Evolutionary conservation across 2,329 filamentous ascomycete species (phyloP), one percentile per base, ranked within the genome.

Genomic region (Aspergillus phoenicis): DNA sequence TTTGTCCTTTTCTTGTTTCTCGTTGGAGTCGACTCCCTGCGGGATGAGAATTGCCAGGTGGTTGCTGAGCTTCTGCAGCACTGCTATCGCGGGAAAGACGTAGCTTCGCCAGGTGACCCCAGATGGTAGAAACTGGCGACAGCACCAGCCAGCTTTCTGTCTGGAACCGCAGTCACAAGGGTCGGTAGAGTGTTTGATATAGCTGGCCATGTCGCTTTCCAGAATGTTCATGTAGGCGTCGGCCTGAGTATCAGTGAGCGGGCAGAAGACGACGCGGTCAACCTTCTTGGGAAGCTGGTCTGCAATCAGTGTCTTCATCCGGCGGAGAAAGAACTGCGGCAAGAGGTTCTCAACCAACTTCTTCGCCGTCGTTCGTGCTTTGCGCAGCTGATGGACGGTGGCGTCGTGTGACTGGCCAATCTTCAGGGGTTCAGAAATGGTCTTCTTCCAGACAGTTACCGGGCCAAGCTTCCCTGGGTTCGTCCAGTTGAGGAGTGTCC

Each of bases 401-500:
- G 94, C 93, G 74, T 97, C 91, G 71, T 99, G 94, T 47, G 93
- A 93, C 76, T 98, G 95, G 0, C 95, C 95, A 55, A 93, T 81
- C 58, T 90, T 91, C 58, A 99, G 81, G 0, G 94, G 95, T 22
- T 88, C 85, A 57, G 89, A 88, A 61, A 99, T 91, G 39, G 85
- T 87, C 20, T 84, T 82, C 69, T 87, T 89, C 95, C 95, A 99
- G 45, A 91, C 90, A 5, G 84, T 80, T 8, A 90, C 77, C 0
- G 87, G 85, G 0, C 88, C 87, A 64, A 90, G 84, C 41, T 76
- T 78, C 0, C 93, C 94, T 0, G 95, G 95, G 68, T 96, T 95
- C 0, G 93, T 93, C 95, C 95, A 99, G 73, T 99, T 96, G 2
- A 99, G 81, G 0, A 99, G 82, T 0, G 93, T 96, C 94, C 94